phyloP scores from a whole-genome alignment of 208 protist species.

The Trypanosoma boissoni region DNA sequence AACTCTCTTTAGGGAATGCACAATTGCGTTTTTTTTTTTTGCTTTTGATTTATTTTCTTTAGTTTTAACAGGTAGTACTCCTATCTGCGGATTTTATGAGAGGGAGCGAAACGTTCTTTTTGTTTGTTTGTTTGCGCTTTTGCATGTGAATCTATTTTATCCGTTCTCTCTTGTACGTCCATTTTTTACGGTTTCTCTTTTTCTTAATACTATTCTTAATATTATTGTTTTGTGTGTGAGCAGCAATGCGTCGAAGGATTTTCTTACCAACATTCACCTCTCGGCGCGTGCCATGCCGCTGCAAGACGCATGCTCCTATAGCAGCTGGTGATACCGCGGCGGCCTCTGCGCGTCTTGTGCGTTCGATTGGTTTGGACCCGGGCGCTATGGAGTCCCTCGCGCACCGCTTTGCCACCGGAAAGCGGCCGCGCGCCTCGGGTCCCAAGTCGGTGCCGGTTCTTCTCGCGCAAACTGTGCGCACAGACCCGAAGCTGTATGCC shows the following conservation, averaged over 20 bases:
- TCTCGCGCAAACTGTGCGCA: not conserved
- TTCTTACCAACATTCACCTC: too few relatives aligned
- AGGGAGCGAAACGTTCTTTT: too few relatives aligned
- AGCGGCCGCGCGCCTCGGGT: not conserved
- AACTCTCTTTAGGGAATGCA: not conserved
- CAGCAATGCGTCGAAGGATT: not conserved
- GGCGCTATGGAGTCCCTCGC: conserved; percentile 11
- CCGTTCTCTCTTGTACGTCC: too few relatives aligned
- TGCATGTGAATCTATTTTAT: not conserved
- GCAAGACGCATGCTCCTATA: too few relatives aligned
- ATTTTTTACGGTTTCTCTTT: not conserved
- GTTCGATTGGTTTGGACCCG: conserved; percentile 15
- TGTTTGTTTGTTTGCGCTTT: not conserved
- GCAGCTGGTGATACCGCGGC: not conserved
- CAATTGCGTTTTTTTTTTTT: not conserved
- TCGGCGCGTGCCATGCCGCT: too few relatives aligned
- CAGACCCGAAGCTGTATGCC: too few relatives aligned
- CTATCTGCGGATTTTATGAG: too few relatives aligned
- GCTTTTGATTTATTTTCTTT: not conserved
- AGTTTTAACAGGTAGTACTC: not conserved
- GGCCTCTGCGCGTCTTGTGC: conserved; percentile 8
- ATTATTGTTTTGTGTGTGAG: not conserved
- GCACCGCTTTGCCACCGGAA: conserved; percentile 10
- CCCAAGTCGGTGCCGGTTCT: not conserved
- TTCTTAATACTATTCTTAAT: not conserved